Evolutionary conservation across 2,329 filamentous ascomycete genomes (phyloP).

Genomic region (Sclerotinia sclerotiorum): DNA sequence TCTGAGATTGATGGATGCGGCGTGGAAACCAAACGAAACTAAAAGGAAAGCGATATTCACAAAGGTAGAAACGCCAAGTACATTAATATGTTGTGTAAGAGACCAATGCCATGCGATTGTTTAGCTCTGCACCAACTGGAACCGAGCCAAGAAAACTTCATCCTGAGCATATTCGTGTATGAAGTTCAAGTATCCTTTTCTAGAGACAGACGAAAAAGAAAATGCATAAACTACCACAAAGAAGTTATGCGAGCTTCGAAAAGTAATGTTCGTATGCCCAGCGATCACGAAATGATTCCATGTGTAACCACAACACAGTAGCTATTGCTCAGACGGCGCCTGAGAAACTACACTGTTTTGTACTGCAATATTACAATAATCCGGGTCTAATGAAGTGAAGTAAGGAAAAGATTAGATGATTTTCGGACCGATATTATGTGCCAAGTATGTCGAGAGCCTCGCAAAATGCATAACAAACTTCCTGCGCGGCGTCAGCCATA

Average conservation of each 20-base stretch:
- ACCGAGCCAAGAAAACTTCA: background rate
- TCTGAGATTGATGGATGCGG: background rate
- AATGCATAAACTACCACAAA: too few relatives aligned
- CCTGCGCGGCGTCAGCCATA: conserved; percentile 8
- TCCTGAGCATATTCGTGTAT: background rate
- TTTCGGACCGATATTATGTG: conserved; percentile 17
- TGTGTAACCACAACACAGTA: background rate
- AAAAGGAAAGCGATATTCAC: background rate
- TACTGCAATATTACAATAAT: background rate
- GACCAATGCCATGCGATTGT: background rate
- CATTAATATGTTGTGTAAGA: background rate
- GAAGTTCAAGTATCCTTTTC: background rate
- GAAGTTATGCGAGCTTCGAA: background rate
- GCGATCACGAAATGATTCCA: background rate
- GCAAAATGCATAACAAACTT: background rate
- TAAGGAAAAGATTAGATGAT: background rate
- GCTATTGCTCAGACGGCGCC: background rate
- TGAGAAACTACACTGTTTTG: background rate
- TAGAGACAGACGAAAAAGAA: background rate
- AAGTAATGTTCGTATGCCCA: background rate
- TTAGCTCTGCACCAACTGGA: background rate
- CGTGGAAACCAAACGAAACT: background rate
- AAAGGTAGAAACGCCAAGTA: background rate
- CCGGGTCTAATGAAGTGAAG: background rate
- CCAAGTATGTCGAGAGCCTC: conserved; percentile 15